Base-by-base conservation (phyloP, 2,329 filamentous ascomycete species). In the Botrytis sinoallii region DNA sequence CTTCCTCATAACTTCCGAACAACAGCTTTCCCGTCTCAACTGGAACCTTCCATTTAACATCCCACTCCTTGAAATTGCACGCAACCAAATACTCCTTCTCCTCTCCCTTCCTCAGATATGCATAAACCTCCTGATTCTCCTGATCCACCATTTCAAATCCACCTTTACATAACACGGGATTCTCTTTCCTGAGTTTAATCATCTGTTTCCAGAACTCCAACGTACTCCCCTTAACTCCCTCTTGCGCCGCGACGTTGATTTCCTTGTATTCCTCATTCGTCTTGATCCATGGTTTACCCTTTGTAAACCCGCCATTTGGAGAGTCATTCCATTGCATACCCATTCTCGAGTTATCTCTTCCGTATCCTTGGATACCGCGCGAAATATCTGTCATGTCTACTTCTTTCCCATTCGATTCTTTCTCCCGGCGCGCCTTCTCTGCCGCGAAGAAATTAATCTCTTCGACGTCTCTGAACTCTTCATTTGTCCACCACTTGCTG, bases 391-490 rank as follows among this genome's bases (percentile, higher is more conserved):
- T 78, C 48, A 84, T 81, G 46, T 64, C 29, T 5, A 68, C 52
- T 12, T 70, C 52, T 12, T 81, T 77, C 80, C 84, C 20, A 46
- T 57, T 57, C 2, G 22, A 46, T 72, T 77, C 68, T 71, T 80
- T 79, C 78, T 76, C 85, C 84, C 66, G 25, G 1, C 66, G 48
- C 32, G 12, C n/a, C 18, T 68, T 68, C 10, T 68, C 66, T 0
- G 35, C 66, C 10, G 66, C 66, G 32, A 68, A 88, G 70, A 86
- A 84, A 73, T 86, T 87, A n/a, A 87, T 77, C 29, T 83, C 86
- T 74, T 91, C 87, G 57, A 93, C 85, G 75, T 94, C 92, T 80
- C 90, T 89, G 82, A 93, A 94, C 77, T 92, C 88, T 5, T 88
- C 84, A 70, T 92, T 88, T 1, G 83, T 82, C 89, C 91, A 92